A percentile compares a stretch with the other conserved stretches of the same genome.
Conservation (phyloP, 306 rosid species). For the Trifolium dubium region DNA sequence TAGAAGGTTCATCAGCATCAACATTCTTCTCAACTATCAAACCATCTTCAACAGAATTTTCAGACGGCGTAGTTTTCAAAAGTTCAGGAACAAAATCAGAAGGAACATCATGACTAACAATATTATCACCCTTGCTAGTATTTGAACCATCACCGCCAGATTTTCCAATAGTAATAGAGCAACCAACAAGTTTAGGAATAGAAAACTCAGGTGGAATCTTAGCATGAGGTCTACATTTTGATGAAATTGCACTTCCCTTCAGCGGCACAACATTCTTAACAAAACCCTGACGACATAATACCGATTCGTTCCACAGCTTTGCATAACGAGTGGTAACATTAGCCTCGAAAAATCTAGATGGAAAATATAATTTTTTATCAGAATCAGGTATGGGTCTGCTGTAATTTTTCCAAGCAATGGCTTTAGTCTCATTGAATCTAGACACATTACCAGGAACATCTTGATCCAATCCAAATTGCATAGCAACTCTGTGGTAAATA, state of each 20-base stretch:
- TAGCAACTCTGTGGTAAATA: constrained; percentile 65
- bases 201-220: not conserved
- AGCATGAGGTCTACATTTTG: not conserved
- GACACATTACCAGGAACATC: constrained; percentile 48
- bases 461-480: constrained; percentile 74
- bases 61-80: not conserved
- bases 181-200: not conserved
- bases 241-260: constrained; percentile 11
- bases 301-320: constrained; percentile 35
- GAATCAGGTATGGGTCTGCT: constrained; percentile 8
- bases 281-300: constrained; percentile 5
- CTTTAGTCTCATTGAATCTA: not conserved
- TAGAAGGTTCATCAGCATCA: constrained; percentile 11
- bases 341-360: constrained; percentile 43
- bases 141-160: constrained; percentile 12
- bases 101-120: constrained; percentile 17
- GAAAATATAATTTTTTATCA: constrained; percentile 41
- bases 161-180: constrained; percentile 1
- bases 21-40: not conserved
- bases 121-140: not conserved
- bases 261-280: not conserved
- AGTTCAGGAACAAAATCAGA: constrained; percentile 22
- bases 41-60: constrained; percentile 1
- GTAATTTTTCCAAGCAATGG: constrained; percentile 50
- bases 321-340: constrained; percentile 44